Conservation (phyloP, 805 yeast genomes). For the Ogataea siamensis region DNA sequence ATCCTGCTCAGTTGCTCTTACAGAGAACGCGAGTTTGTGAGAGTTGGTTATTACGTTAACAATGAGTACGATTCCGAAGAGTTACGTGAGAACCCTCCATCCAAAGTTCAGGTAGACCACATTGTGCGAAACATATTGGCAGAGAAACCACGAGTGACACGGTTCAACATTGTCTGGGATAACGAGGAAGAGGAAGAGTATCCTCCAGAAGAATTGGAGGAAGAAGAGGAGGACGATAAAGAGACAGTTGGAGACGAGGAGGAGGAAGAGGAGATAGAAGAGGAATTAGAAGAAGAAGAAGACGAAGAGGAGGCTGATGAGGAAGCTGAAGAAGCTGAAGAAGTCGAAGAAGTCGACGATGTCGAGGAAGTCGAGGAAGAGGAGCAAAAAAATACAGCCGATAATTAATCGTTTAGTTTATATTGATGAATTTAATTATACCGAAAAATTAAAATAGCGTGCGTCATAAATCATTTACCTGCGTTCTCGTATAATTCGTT, state of each 20-base stretch:
- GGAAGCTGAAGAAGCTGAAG: conserved; percentile 25
- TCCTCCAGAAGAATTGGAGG: conserved; percentile 71
- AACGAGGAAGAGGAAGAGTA: conserved; percentile 66
- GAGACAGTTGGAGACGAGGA: conserved; percentile 59
- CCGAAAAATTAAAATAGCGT: not conserved
- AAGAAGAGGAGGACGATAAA: conserved; percentile 54
- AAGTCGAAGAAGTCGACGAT: conserved; percentile 33
- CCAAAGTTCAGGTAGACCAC: conserved; percentile 88
- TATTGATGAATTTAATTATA: conserved; percentile 1
- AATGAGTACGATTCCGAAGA: conserved; percentile 96
- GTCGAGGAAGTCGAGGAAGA: conserved; percentile 22
- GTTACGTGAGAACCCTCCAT: conserved; percentile 88
- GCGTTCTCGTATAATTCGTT: conserved; percentile 34
- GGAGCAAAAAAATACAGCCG: conserved; percentile 22
- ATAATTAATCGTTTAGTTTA: not conserved
- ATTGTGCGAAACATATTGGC: conserved; percentile 93
- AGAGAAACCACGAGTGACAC: conserved; percentile 95
- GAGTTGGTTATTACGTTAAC: conserved; percentile 97
- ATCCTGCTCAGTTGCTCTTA: conserved; percentile 90
- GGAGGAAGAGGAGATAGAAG: conserved; percentile 53
- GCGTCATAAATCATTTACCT: not conserved
- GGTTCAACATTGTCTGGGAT: conserved; percentile 97
- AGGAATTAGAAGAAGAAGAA: conserved; percentile 41
- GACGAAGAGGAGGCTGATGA: conserved; percentile 39
- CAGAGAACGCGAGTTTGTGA: conserved; percentile 88